These are phyloP conservation scores for Imleria badia DNA, from an alignment of 768 basidiomycete genomes.

Conservation along the genomic window DNA sequence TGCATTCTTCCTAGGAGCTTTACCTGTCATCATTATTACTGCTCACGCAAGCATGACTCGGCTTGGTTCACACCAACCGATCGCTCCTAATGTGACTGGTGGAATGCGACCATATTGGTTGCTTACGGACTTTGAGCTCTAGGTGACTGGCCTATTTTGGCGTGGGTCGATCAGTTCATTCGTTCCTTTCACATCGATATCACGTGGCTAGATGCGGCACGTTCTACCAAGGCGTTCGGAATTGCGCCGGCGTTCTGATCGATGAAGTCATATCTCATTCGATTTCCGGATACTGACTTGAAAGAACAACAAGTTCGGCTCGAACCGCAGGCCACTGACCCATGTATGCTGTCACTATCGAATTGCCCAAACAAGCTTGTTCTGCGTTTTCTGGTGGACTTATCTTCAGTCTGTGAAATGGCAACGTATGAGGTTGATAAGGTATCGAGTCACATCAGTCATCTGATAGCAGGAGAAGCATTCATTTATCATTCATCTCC, in stretches of 20 bases:
- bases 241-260: conserved; percentile 1
- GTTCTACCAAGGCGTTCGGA: neutral
- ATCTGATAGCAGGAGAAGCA: conserved; percentile 14
- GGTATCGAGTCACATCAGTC: conserved; percentile 17
- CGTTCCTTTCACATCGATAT: neutral
- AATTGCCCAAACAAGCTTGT: conserved; percentile 1
- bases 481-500: conserved; percentile 8
- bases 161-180: conserved; percentile 1
- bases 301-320: conserved; percentile 4
- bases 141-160: neutral
- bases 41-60: conserved; percentile 4
- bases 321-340: neutral
- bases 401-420: neutral
- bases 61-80: neutral
- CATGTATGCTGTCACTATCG: conserved; percentile 2
- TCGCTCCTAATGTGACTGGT: conserved; percentile 8
- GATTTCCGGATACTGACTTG: conserved; percentile 6
- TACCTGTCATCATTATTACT: neutral
- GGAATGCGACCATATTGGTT: neutral
- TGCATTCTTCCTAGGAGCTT: neutral
- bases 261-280: conserved; percentile 1
- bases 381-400: neutral
- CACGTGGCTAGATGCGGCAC: neutral
- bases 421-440: conserved; percentile 12
- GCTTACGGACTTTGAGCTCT: neutral